These are phyloP conservation scores for Phaeosphaeriaceae sp. DNA, from an alignment of 2,329 filamentous ascomycete species.

Conservation along the genomic window DNA sequence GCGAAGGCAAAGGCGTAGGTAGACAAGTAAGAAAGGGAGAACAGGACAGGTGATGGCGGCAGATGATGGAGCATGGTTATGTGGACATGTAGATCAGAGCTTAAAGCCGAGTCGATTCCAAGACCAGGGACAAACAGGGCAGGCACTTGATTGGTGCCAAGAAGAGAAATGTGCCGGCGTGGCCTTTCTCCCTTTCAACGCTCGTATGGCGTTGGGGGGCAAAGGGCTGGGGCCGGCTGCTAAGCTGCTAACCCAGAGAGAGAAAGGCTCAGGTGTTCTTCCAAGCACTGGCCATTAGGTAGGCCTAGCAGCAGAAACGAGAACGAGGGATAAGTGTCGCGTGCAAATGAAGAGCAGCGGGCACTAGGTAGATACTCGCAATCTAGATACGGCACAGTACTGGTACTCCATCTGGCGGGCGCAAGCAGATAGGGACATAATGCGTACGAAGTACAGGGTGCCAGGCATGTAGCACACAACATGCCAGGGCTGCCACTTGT, in stretches of 20 bases:
- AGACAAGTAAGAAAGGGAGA: neutral
- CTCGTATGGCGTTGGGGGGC: constrained; percentile 13
- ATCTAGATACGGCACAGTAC: no score
- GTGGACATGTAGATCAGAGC: constrained; percentile 10
- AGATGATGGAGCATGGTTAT: constrained; percentile 9
- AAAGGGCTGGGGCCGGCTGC: neutral
- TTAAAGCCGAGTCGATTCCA: constrained; percentile 14
- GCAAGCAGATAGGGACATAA: no score
- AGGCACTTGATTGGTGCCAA: constrained; percentile 9
- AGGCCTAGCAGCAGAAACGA: no score
- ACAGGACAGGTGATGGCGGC: neutral
- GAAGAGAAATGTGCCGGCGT: constrained; percentile 8
- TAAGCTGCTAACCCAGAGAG: neutral
- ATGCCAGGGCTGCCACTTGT: constrained; percentile 1
- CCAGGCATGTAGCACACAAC: constrained; percentile 9
- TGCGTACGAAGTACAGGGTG: no score
- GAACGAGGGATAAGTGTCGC: constrained; percentile 11
- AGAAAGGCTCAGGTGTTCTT: no score
- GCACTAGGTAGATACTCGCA: neutral
- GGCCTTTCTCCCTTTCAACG: constrained; percentile 6
- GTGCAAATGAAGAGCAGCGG: constrained; percentile 9
- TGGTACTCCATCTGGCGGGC: no score
- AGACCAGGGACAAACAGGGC: constrained; percentile 11
- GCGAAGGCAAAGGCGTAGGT: neutral
- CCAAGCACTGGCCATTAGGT: no score